These are phyloP conservation scores for Boletus huronensis DNA, from an alignment of 768 basidiomycete species.

Conservation along the genomic window DNA sequence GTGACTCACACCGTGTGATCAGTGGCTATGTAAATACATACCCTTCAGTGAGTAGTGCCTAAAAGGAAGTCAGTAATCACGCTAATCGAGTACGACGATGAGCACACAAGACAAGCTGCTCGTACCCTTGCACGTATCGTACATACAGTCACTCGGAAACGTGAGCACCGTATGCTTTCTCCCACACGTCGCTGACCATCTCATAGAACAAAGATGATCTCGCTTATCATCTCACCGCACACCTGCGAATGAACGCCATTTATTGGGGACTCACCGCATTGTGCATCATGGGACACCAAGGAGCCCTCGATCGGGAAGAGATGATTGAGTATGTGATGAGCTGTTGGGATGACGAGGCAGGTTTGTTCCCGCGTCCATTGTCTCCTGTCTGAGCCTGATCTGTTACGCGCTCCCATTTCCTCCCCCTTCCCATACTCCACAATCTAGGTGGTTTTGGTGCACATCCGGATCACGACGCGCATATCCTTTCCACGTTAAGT, in stretches of 20 bases:
- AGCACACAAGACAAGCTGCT: slow-evolving; percentile 30
- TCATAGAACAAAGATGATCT: slow-evolving; percentile 78
- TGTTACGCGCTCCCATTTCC: background rate
- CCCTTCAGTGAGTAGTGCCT: background rate
- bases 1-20: too few species aligned
- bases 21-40: too few species aligned
- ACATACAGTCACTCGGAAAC: slow-evolving; percentile 73
- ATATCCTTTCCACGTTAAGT: slow-evolving; percentile 81
- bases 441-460: slow-evolving; percentile 82
- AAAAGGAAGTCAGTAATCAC: background rate
- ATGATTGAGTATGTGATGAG: slow-evolving; percentile 88
- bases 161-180: slow-evolving; percentile 33
- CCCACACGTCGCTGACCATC: background rate
- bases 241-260: slow-evolving; percentile 91
- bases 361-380: slow-evolving; percentile 31
- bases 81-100: slow-evolving; percentile 9
- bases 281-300: slow-evolving; percentile 70
- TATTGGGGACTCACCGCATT: slow-evolving; percentile 96
- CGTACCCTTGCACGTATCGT: slow-evolving; percentile 62
- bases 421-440: too few species aligned
- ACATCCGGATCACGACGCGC: slow-evolving; percentile 90
- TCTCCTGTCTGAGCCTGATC: slow-evolving; percentile 1
- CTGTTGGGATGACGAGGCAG: slow-evolving; percentile 93
- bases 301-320: slow-evolving; percentile 78
- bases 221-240: slow-evolving; percentile 85